Conservation (phyloP, 441 rosid species). For the Adansonia madagascariensis region DNA sequence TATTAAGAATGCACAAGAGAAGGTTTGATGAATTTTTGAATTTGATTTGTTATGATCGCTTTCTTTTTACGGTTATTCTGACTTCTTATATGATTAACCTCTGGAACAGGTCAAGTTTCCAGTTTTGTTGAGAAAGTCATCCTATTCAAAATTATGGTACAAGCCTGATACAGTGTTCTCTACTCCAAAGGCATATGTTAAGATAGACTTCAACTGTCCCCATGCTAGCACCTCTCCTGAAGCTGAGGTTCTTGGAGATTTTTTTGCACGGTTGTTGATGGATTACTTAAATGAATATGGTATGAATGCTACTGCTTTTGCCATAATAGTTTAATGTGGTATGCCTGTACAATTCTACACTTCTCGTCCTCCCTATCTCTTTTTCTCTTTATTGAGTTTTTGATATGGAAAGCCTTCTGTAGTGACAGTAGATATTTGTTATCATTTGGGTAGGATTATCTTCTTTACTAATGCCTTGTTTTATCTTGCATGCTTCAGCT, state of each 20-base stretch:
- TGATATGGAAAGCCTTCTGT: not conserved
- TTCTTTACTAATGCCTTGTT: constrained; percentile 15
- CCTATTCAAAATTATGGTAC: constrained; percentile 77
- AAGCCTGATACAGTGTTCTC: constrained; percentile 84
- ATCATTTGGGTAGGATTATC: not conserved
- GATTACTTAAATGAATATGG: constrained; percentile 96
- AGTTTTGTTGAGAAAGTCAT: constrained; percentile 63
- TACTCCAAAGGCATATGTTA: constrained; percentile 77
- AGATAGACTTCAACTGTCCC: constrained; percentile 81
- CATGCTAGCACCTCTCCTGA: constrained; percentile 67
- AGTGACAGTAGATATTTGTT: not conserved
- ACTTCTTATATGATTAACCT: constrained; percentile 24
- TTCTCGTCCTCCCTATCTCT: not conserved
- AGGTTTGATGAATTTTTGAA: constrained; percentile 46
- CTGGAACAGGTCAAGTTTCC: constrained; percentile 61
- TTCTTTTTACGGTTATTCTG: not conserved
- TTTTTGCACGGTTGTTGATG: constrained; percentile 68
- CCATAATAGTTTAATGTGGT: not conserved
- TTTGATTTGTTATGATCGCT: constrained; percentile 2
- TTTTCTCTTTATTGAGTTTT: not conserved
- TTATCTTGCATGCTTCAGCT: constrained; percentile 48
- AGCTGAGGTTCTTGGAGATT: constrained; percentile 61
- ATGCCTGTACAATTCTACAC: constrained; percentile 3
- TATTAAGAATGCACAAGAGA: constrained; percentile 52
- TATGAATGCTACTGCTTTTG: constrained; percentile 33